Percentiles rank a stretch among this genome's conserved stretches.
phyloP scores from a whole-genome alignment of 169 alveolate genomes.

The Toxoplasma gondii region DNA sequence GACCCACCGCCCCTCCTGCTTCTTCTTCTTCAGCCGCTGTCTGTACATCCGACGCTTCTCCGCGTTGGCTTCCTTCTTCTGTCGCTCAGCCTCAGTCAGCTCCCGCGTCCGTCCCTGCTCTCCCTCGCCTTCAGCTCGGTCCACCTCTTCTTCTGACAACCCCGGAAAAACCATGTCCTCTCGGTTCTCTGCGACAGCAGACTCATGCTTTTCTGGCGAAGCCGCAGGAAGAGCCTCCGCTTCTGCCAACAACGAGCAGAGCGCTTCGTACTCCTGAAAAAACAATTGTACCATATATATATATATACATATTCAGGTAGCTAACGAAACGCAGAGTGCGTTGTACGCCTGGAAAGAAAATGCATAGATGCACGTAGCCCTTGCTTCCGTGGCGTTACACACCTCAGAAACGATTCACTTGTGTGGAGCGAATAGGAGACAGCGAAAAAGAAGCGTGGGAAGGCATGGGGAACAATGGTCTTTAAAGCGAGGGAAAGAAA shows the following conservation, averaged over 20 bases:
- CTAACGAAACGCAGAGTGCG: too few species aligned
- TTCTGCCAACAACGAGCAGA: neutral
- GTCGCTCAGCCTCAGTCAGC: constrained; percentile 5
- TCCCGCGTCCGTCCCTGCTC: neutral
- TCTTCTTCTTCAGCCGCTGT: constrained; percentile 53
- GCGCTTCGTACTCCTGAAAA: constrained; percentile 39
- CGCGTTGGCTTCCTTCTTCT: constrained; percentile 7
- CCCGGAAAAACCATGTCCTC: neutral
- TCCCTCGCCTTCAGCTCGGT: neutral
- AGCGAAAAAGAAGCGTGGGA: too few species aligned
- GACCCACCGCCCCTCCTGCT: constrained; percentile 69
- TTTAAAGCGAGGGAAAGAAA: too few species aligned
- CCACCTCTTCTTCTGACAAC: neutral
- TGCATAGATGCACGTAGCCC: too few species aligned
- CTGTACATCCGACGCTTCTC: constrained; percentile 37
- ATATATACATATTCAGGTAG: too few species aligned
- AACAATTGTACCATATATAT: too few species aligned
- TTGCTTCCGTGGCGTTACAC: too few species aligned
- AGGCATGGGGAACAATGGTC: too few species aligned
- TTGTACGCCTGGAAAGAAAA: too few species aligned
- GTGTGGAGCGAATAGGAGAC: too few species aligned
- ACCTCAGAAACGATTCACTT: too few species aligned
- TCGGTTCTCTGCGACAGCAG: neutral
- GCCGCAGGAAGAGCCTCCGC: neutral
- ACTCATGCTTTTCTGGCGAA: too few species aligned